Percentiles rank a stretch among this genome's conserved stretches.
These are phyloP conservation scores for Pouteria campechiana DNA, from an alignment of 179 eudicot species.

Conservation along the genomic window DNA sequence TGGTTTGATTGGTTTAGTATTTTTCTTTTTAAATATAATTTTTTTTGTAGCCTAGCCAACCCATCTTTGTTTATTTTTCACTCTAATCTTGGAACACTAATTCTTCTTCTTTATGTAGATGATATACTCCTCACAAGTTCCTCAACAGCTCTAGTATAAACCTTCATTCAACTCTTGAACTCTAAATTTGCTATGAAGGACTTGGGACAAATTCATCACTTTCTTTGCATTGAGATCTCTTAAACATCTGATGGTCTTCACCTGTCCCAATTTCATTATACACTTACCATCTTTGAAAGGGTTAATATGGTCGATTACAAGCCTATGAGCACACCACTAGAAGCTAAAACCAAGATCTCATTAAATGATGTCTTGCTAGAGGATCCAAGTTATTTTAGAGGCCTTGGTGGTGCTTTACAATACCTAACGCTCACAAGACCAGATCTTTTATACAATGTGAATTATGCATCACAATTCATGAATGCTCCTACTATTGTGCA, in stretches of 20 bases:
- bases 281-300: not conserved
- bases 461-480: not conserved
- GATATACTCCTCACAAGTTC: no score
- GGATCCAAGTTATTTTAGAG: not conserved
- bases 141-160: no score
- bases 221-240: no score
- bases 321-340: not conserved
- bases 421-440: not conserved
- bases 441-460: not conserved
- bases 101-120: no score
- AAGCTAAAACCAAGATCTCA: not conserved
- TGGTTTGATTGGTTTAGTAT: no score
- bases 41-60: no score
- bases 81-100: no score
- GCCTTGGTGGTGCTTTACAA: not conserved
- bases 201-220: no score
- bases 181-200: no score
- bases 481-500: not conserved
- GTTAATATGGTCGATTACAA: not conserved
- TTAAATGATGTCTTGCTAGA: no score
- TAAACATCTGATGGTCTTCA: not conserved
- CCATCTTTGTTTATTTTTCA: no score
- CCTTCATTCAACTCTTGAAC: conserved; percentile 1
- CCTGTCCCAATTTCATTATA: not conserved
- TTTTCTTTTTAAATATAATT: no score